Evolutionary conservation across 768 basidiomycete genomes (phyloP), one percentile per base, ranked within the genome.

Genomic region (Boletus insuetus): DNA sequence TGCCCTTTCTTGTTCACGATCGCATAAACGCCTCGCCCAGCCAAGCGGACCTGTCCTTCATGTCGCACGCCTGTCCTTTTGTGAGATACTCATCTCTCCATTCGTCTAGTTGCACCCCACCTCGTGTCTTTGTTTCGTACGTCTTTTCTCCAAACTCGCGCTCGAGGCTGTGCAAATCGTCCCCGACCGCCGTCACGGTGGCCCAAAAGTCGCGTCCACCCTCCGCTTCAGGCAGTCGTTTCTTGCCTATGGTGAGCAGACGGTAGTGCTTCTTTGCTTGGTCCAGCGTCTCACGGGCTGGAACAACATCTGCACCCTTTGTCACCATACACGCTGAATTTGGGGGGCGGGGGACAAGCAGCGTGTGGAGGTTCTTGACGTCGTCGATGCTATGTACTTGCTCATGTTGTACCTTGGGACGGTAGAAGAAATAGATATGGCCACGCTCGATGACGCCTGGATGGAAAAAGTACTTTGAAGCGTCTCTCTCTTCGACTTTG

Each of bases 101-200:
- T 44, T 8, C 20, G 17, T 32, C 20, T 19, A 35, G 22, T 24
- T 31, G 7, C 9, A 29, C 14, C 24, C 5, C 35, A 81, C 82
- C 82, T 67, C 78, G 70, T 9, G 84, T 86, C 67, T 84, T 84
- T 0, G 85, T 87, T 60, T 84, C 79, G 59, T 84, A 85, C 29
- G 9, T 29, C 29, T 9, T 29, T 29, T 29, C 34, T 14, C 34
- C 34, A 16, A 37, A 20, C 22, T 41, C 42, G 5, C 31, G 9
- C 22, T 57, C 54, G 34, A 35, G 34, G 34, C 34, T 34, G 12
- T 34, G 24, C 24, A 24, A 24, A 24, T 24, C 1, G 24, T 29
- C 29, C 29, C 8, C 29, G 29, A 29, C 26, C 76, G 24, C 1
- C 24, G 24, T 24, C 24, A 24, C 6, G 70, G 37, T 83, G 77